Conservation (phyloP, 257 asterid genomes). For the Cinchona pubescens region DNA sequence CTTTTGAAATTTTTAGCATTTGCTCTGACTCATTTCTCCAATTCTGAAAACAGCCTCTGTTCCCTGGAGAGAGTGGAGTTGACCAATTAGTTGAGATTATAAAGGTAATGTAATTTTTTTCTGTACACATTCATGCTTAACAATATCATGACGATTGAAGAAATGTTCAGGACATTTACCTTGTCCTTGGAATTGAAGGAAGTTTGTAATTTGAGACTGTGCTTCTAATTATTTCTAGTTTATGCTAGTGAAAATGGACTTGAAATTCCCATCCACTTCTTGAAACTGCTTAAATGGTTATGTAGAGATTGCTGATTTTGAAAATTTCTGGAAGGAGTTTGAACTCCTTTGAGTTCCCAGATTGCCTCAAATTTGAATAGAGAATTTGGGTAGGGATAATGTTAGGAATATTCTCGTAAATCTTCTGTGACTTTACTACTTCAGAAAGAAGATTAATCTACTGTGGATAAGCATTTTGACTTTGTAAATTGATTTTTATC, state of each 20-base stretch:
- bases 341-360: neutral
- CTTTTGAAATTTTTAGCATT: constrained; percentile 14
- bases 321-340: no score
- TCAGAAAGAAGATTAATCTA: neutral
- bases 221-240: neutral
- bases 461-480: neutral
- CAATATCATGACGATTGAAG: constrained; percentile 1
- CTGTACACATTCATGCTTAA: neutral
- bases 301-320: neutral
- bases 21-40: constrained; percentile 5
- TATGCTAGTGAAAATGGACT: neutral
- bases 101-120: constrained; percentile 62
- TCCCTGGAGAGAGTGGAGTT: constrained; percentile 99
- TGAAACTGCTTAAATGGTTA: neutral
- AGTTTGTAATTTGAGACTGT: neutral
- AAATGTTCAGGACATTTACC: neutral
- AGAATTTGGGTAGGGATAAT: neutral
- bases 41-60: constrained; percentile 64
- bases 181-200: constrained; percentile 1
- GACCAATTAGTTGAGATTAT: constrained; percentile 95
- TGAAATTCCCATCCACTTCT: neutral
- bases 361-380: neutral
- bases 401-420: neutral
- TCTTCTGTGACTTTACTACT: neutral
- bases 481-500: neutral